Conservation (phyloP, 345 rosid species). For the Ailanthus altissimus region DNA sequence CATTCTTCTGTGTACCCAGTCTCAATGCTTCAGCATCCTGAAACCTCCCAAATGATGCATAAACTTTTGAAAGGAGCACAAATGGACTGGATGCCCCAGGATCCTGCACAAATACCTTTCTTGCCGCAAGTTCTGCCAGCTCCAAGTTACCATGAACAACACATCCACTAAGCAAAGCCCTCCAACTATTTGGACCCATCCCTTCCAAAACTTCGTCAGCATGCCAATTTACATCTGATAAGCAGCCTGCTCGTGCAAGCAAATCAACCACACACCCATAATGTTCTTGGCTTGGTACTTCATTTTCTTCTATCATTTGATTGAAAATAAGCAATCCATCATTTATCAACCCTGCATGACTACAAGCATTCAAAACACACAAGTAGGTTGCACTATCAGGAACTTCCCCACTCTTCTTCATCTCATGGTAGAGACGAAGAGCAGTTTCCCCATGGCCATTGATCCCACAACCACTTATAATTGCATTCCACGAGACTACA, state of each 20-base stretch:
- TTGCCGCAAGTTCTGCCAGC: conserved; percentile 43
- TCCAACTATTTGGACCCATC: conserved; percentile 39
- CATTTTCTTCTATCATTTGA: conserved; percentile 34
- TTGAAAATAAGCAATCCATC: conserved; percentile 45
- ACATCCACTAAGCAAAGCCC: conserved; percentile 44
- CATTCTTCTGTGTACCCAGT: conserved; percentile 28
- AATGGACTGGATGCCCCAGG: conserved; percentile 23
- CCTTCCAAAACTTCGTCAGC: conserved; percentile 20
- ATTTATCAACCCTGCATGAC: conserved; percentile 42
- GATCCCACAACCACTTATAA: conserved; percentile 42
- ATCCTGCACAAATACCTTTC: conserved; percentile 29
- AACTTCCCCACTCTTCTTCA: conserved; percentile 36
- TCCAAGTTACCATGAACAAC: conserved; percentile 38
- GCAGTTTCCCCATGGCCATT: conserved; percentile 43
- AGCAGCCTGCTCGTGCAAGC: conserved; percentile 43
- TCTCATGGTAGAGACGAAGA: conserved; percentile 36
- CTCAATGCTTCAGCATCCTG: conserved; percentile 52
- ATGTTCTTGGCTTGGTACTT: conserved; percentile 41
- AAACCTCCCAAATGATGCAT: conserved; percentile 51
- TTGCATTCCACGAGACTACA: conserved; percentile 51
- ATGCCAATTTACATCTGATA: conserved; percentile 37
- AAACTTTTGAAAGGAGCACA: conserved; percentile 47
- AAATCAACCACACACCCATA: conserved; percentile 42
- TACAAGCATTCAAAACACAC: conserved; percentile 43
- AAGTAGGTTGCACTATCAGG: conserved; percentile 42